These are phyloP conservation scores for Gleditsia sinensis DNA, from an alignment of 306 rosid species.

Conservation along the genomic window DNA sequence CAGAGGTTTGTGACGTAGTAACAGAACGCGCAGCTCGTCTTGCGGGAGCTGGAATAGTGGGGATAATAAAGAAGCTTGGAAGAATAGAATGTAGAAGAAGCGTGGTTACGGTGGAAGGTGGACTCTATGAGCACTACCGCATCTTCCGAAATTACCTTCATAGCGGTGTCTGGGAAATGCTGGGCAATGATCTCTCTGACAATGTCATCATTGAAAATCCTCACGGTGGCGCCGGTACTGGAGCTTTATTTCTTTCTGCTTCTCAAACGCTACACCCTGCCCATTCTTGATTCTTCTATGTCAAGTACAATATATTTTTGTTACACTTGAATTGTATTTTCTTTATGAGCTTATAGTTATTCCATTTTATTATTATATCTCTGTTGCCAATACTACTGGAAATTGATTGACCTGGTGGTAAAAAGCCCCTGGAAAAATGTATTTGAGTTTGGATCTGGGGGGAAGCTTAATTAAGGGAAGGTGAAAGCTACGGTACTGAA, in stretches of 20 bases:
- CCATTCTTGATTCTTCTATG: conserved; percentile 22
- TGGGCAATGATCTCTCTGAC: conserved; percentile 63
- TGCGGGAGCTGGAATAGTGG: conserved; percentile 74
- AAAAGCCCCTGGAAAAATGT: too few relatives aligned
- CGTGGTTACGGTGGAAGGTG: conserved; percentile 69
- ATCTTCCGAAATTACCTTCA: conserved; percentile 74
- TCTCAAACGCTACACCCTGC: conserved; percentile 39
- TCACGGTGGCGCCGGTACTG: conserved; percentile 73
- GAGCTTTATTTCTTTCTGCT: conserved; percentile 69
- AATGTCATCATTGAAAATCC: conserved; percentile 65
- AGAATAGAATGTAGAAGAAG: conserved; percentile 59
- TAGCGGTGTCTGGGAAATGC: conserved; percentile 79
- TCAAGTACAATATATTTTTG: too few relatives aligned
- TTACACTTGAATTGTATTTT: neutral
- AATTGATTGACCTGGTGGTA: too few relatives aligned
- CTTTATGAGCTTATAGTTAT: neutral
- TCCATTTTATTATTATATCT: neutral
- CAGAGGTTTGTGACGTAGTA: conserved; percentile 74
- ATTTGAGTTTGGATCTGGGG: too few relatives aligned
- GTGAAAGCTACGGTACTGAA: neutral
- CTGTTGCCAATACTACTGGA: too few relatives aligned
- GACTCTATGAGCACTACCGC: conserved; percentile 65
- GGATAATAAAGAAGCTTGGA: conserved; percentile 61
- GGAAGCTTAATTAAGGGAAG: neutral
- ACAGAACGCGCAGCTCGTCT: conserved; percentile 68